Base-by-base conservation (phyloP, 2,329 filamentous ascomycete species). In the Rhynchosporium graminicola region DNA sequence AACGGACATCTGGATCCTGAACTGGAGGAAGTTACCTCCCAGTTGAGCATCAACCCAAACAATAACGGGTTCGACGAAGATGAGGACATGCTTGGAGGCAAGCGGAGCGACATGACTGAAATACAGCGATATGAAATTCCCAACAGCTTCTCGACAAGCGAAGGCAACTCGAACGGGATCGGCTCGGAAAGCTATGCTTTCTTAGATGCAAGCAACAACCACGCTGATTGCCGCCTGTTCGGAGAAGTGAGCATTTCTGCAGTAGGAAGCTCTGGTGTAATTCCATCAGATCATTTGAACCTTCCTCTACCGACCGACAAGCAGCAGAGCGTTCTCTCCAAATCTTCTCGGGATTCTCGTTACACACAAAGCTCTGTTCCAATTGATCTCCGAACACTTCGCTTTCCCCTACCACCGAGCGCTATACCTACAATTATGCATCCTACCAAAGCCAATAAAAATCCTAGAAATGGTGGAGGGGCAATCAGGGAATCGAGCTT, bases 191-290 rank as follows among this genome's bases (percentile, higher is more conserved):
- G 61, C 31, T 69, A 65, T 52, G 62, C 60, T 7, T 68, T 67
- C 26, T 52, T 64, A 38, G 52, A 58, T 15, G 60, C 57, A 28
- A 47, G 43, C 33, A 29, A 20, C 28, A 63, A 67, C 28, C 57
- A 52, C 54, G 59, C 48, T 5, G 68, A 65, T 42, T 67, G 62
- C 43, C 69, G 70, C 36, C 62, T 75, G 36, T 74, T 74, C 65
- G 73, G 73, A 31, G 73, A 75, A 63, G 68, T 74, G 9, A 66
- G 69, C 57, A 45, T 65, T 20, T 71, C 71, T 36, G 67, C 64
- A 36, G 62, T 73, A 42, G 70, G 68, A 63, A 74, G 73, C 59
- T 73, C 71, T 46, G 72, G 70, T 9, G 71, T 65, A 10, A 67
- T 74, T 31, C 71, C 71, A 26, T 48, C 65, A 6, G 59, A 68